Evolutionary conservation across 495 filamentous ascomycete species (phyloP).

Genomic region (Aspergillus sclerotiicarbonarius): DNA sequence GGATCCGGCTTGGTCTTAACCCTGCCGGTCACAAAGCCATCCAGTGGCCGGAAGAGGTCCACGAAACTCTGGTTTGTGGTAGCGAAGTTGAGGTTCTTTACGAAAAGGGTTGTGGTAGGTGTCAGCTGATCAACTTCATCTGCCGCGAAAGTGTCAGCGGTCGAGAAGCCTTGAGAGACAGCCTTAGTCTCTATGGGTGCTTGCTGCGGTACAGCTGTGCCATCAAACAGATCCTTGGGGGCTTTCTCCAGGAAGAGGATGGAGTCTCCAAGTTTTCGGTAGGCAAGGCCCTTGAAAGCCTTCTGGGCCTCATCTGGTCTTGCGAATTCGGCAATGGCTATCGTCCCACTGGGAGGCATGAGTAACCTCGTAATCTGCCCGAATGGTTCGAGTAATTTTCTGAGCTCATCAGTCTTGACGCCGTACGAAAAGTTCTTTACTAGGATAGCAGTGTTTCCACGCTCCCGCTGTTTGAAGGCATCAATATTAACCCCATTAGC

Average conservation of each 20-base stretch:
- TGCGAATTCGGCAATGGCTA: conserved; percentile 86
- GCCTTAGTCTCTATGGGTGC: conserved; percentile 36
- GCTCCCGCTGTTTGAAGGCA: conserved; percentile 77
- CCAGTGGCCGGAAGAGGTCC: conserved; percentile 71
- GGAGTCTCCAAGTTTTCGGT: conserved; percentile 85
- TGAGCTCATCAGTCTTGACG: conserved; percentile 58
- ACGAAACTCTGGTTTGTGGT: conserved; percentile 74
- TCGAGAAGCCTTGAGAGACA: conserved; percentile 50
- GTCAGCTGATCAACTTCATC: conserved; percentile 50
- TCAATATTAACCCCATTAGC: conserved; percentile 86
- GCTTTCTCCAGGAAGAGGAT: conserved; percentile 93
- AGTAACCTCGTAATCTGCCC: conserved; percentile 74
- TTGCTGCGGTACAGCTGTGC: conserved; percentile 26
- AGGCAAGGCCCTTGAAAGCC: conserved; percentile 80
- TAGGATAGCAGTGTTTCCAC: conserved; percentile 83
- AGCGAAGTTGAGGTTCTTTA: conserved; percentile 90
- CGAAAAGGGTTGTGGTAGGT: conserved; percentile 78
- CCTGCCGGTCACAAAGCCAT: conserved; percentile 79
- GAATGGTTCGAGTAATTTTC: conserved; percentile 48
- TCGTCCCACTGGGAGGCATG: conserved; percentile 89
- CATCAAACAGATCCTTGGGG: conserved; percentile 74
- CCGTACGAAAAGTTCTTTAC: conserved; percentile 94
- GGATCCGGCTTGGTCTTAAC: conserved; percentile 87
- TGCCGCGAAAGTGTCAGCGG: conserved; percentile 53
- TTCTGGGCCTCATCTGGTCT: conserved; percentile 72